Evolutionary conservation across 495 filamentous ascomycete genomes (phyloP).

Genomic region (Hypoxylon intermedium): DNA sequence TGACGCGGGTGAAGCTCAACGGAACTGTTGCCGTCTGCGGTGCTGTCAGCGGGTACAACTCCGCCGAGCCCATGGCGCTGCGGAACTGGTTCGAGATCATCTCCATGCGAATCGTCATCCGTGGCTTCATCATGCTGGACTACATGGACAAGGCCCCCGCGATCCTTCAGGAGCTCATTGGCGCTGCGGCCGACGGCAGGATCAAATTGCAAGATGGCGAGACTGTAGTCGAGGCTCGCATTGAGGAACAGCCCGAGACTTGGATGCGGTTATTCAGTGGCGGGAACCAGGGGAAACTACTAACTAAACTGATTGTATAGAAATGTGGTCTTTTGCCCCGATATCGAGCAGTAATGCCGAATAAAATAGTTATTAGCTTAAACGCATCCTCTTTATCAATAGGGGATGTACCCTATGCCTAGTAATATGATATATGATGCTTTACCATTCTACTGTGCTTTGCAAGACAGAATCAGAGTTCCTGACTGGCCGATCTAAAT

Average conservation of each 20-base stretch:
- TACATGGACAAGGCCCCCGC: slow-evolving; percentile 44
- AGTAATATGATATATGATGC: too few relatives aligned
- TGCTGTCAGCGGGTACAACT: slow-evolving; percentile 59
- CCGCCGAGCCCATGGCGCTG: slow-evolving; percentile 41
- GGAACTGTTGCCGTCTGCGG: slow-evolving; percentile 64
- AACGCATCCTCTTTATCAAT: too few relatives aligned
- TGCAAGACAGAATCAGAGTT: too few relatives aligned
- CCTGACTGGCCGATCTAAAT: too few relatives aligned
- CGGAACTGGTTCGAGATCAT: slow-evolving; percentile 63
- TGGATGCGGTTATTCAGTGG: slow-evolving; percentile 59
- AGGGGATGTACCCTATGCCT: too few relatives aligned
- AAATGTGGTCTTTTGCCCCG: too few relatives aligned
- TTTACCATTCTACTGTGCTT: too few relatives aligned
- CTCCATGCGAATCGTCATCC: slow-evolving; percentile 55
- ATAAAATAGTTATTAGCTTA: too few relatives aligned
- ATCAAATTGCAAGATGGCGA: slow-evolving; percentile 49
- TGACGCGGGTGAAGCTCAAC: slow-evolving; percentile 56
- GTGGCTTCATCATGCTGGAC: slow-evolving; percentile 61
- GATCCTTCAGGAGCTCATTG: slow-evolving; percentile 49
- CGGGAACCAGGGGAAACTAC: slow-evolving; percentile 55
- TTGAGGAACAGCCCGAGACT: slow-evolving; percentile 53
- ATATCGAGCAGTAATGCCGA: too few relatives aligned
- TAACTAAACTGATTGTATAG: slow-evolving; percentile 48
- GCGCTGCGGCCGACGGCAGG: slow-evolving; percentile 48
- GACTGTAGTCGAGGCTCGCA: slow-evolving; percentile 51